Conservation (phyloP, 1,284 basidiomycete genomes). For the Cryptococcus sp. region DNA sequence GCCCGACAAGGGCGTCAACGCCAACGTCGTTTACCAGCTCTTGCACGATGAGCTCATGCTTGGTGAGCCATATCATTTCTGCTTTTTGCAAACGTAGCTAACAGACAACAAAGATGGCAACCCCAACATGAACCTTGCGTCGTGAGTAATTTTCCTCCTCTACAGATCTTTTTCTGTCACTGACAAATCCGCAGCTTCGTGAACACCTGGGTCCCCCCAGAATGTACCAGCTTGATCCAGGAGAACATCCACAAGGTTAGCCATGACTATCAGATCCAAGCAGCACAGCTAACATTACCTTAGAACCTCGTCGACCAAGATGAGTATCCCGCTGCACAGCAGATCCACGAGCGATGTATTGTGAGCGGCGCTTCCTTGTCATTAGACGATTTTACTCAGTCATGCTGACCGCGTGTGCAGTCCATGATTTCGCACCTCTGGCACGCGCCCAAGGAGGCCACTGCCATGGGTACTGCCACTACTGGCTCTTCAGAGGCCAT, state of each 20-base stretch:
- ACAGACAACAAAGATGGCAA: constrained; percentile 63
- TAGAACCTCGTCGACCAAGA: constrained; percentile 84
- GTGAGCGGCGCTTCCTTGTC: constrained; percentile 19
- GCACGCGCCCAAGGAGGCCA: constrained; percentile 74
- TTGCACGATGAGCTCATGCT: constrained; percentile 80
- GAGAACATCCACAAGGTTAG: constrained; percentile 76
- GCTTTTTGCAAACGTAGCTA: background rate
- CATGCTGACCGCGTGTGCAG: constrained; percentile 17
- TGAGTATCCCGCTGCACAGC: constrained; percentile 78
- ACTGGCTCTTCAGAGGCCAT: constrained; percentile 92
- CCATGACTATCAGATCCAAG: background rate
- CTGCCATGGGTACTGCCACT: constrained; percentile 86
- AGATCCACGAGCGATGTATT: constrained; percentile 74
- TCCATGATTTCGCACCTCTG: constrained; percentile 90
- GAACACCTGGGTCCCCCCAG: constrained; percentile 66
- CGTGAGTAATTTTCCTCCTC: constrained; percentile 22
- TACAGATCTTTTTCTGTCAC: background rate
- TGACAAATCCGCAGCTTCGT: constrained; percentile 59
- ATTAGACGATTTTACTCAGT: constrained; percentile 1
- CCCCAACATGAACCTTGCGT: constrained; percentile 76
- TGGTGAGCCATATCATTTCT: constrained; percentile 20
- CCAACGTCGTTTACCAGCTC: constrained; percentile 67
- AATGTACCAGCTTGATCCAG: constrained; percentile 69
- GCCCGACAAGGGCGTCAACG: constrained; percentile 51
- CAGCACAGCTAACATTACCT: background rate